Evolutionary conservation across 495 filamentous ascomycete species (phyloP), one percentile per base, ranked within the genome.

Genomic region (Pseudevernia furfuracea): DNA sequence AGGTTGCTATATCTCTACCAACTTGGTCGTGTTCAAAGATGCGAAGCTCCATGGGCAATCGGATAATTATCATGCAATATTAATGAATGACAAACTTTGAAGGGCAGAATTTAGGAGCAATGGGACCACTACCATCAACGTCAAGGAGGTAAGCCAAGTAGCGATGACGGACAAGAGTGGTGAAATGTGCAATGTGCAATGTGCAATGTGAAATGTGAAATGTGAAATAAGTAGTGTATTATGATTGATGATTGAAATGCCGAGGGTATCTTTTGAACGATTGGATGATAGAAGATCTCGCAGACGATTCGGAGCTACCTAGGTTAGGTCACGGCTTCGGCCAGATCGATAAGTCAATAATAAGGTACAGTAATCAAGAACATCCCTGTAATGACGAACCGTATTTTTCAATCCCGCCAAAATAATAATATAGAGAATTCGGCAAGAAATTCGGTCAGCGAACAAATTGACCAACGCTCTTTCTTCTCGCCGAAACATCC

Each of bases 21-120:
- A 82, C 77, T 67, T 81, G 79, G 67, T 85, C 82, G 34, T 67
- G 66, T 70, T 86, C 83, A 34, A 44, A 43, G 38, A 71, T 67
- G 17, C 46, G 52, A 37, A 59, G 32, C 10, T 38, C 52, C 67
- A 68, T 68, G 23, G 0, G 1, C n/a, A n/a, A n/a, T n/a, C n/a
- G n/a, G 10, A 28, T 41, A 30, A 30, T 32, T 9, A n/a, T 2
- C 8, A n/a, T 46, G 6, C 17, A 28, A 19, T n/a, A 1, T n/a
- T n/a, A n/a, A n/a, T n/a, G n/a, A 43, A 48, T 48, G 44, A 9
- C 44, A 48, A 48, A 23, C 1, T 48, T 23, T 48, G 21, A 48
- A 4, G 44, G 44, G n/a, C n/a, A n/a, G n/a, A n/a, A n/a, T n/a
- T n/a, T n/a, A n/a, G n/a, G n/a, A n/a, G n/a, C n/a, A n/a, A n/a